phyloP scores from a whole-genome alignment of 2,329 filamentous ascomycete species.

The Tolypocladium ophioglossoides region DNA sequence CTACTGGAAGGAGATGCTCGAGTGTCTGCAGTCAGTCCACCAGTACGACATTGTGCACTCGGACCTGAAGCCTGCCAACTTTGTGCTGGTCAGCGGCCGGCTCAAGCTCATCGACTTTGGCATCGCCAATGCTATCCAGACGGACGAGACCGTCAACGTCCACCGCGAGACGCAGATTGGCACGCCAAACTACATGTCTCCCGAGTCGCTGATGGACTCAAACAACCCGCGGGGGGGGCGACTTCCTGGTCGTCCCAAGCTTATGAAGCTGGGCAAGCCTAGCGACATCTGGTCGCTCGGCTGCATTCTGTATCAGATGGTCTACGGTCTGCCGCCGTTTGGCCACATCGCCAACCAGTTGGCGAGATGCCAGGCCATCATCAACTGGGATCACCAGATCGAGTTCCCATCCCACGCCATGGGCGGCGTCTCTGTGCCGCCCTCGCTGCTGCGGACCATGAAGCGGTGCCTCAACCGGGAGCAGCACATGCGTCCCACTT shows the following conservation, averaged over 20 bases:
- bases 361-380: conserved; percentile 76
- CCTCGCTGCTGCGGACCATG: conserved; percentile 49
- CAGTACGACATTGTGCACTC: conserved; percentile 89
- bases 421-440: conserved; percentile 51
- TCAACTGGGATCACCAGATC: conserved; percentile 65
- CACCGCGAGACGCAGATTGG: conserved; percentile 93
- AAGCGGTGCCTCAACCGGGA: conserved; percentile 53
- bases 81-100: conserved; percentile 80
- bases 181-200: conserved; percentile 98
- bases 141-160: conserved; percentile 92
- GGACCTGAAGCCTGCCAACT: conserved; percentile 94
- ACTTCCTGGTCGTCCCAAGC: conserved; percentile 43
- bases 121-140: conserved; percentile 94
- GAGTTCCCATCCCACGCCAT: conserved; percentile 61
- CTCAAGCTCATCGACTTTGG: conserved; percentile 98
- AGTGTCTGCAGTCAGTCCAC: conserved; percentile 85
- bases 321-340: conserved; percentile 93
- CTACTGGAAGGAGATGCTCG: conserved; percentile 99
- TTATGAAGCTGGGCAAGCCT: conserved; percentile 93
- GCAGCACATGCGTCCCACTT: conserved; percentile 51
- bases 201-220: conserved; percentile 82
- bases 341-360: conserved; percentile 84
- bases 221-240: conserved; percentile 50
- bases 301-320: conserved; percentile 96
- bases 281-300: conserved; percentile 94